Base-by-base conservation (phyloP, 1,284 basidiomycete genomes). In the Microbotryomycetes sp. region DNA sequence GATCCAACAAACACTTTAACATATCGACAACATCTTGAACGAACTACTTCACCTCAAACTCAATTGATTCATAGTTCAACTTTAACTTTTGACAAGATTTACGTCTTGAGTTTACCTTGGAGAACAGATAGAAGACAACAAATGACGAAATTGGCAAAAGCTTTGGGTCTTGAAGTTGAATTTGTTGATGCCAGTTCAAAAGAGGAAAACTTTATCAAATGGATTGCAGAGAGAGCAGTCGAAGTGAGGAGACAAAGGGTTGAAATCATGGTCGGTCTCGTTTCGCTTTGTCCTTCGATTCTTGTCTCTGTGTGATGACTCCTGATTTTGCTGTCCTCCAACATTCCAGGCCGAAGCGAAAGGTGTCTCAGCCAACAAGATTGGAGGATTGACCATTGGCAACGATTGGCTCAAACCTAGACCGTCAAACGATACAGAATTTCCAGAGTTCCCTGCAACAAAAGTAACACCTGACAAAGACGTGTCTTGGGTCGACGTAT, bases 151-250 rank as follows among this genome's bases (percentile, higher is more conserved):
- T 66, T 74, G 6, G 68, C 72, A 4, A 42, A 47, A 16, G 72
- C 73, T 19, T 64, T 71, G n/a, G 72, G 69, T 2, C 30, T 73
- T 28, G 30, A 61, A 49, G 51, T 74, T 29, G 72, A 71, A 2
- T 74, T 74, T 56, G 66, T 74, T n/a, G 72, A 74, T 56, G 73
- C 73, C 5, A 51, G 23, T 16, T 50, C 57, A 42, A 74, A 73
- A 59, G 67, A 69, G 7, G 66, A 66, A 30, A 63, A 65, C 4
- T 64, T 74, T 32, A 69, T 74, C 45, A 49, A 55, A 5, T 74
- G 73, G 73, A 72, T 74, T 54, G 71, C 66, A 15, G 72, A 73
- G 48, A 60, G 66, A 19, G 73, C 68, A 0, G 64, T 63, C 19
- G 69, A 69, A 30, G 65, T 71, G 9, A 51, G 72, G 28, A 54